Evolutionary conservation across 176 grass and related monocot species (phyloP), one percentile per base, ranked within the genome.

Genomic region (Zizania latifolia): DNA sequence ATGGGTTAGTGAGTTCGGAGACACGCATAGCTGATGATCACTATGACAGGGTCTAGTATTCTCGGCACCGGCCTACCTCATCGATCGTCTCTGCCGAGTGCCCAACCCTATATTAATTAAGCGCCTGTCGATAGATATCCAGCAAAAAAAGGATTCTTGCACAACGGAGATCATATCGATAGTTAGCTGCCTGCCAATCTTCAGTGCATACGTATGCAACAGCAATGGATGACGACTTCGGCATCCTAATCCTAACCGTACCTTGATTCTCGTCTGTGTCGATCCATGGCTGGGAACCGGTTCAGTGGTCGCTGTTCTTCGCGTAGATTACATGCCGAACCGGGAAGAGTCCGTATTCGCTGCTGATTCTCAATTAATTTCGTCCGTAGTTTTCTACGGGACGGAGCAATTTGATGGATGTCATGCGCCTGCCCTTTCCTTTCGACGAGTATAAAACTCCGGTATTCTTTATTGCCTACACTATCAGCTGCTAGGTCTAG

Each of bases 161-260:
- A 68, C 8, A 46, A 8, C 27, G 62, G 14, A 50, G n/a, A 60
- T 19, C 14, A 15, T 26, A 13, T n/a, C 36, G 27, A 5, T 5
- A 39, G 36, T 6, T 13, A 39, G 29, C 38, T 30, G 46, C 35
- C n/a, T 19, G 72, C 63, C 81, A 61, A 50, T 83, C 29, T 31
- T 8, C 35, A 33, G 14, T 34, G 70, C 46, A 28, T 73, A 62
- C 81, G 81, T 83, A 69, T 69, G 71, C 11, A 8, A 76, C 81
- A 76, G 62, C 81, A 60, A 60, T 15, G 63, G 1, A 27, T 60
- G 72, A 83, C 71, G 80, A 27, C 27, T 34, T 8, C 1, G 51
- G 24, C 1, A 13, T 23, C 51, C 23, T 1, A 21, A 21, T n/a
- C n/a, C n/a, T n/a, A n/a, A n/a, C 28, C 14, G 28, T 55, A 24